Percentiles rank a stretch among this genome's conserved stretches.
Evolutionary conservation across 192 early-diverging fungal species (phyloP).

Genomic region (Umbelopsis vinacea): DNA sequence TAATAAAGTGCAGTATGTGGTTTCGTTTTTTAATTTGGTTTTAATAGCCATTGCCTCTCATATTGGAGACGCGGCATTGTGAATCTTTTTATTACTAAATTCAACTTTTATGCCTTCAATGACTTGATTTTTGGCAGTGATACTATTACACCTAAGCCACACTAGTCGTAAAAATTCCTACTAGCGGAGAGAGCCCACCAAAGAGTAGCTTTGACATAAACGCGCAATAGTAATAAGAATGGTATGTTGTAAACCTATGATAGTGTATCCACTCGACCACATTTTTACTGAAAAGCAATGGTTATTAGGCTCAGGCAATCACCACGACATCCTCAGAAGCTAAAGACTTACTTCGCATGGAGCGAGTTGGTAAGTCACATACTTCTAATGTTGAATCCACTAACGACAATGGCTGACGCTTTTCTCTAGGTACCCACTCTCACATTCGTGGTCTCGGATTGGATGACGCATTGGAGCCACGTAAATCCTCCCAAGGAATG

Average conservation of each 20-base stretch:
- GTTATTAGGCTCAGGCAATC: conserved; percentile 42
- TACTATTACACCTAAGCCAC: not conserved
- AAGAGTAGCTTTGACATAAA: not conserved
- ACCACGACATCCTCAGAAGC: conserved; percentile 56
- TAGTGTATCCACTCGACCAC: not conserved
- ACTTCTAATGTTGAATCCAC: not conserved
- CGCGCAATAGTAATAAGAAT: not conserved
- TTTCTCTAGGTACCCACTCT: conserved; percentile 85
- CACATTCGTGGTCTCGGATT: conserved; percentile 97
- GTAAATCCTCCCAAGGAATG: conserved; percentile 91
- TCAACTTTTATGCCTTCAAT: no score
- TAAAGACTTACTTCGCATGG: conserved; percentile 80
- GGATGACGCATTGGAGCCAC: conserved; percentile 91
- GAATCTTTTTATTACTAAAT: no score
- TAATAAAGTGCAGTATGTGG: no score
- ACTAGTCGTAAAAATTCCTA: not conserved
- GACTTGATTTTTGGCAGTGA: no score
- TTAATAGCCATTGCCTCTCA: no score
- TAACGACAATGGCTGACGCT: not conserved
- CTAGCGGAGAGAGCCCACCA: not conserved
- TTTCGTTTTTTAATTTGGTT: no score
- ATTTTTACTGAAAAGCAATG: not conserved
- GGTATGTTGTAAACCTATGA: not conserved
- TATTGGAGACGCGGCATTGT: no score
- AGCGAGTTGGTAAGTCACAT: conserved; percentile 73